Evolutionary conservation across 768 basidiomycete species (phyloP).

Genomic region (Paxillus involutus): DNA sequence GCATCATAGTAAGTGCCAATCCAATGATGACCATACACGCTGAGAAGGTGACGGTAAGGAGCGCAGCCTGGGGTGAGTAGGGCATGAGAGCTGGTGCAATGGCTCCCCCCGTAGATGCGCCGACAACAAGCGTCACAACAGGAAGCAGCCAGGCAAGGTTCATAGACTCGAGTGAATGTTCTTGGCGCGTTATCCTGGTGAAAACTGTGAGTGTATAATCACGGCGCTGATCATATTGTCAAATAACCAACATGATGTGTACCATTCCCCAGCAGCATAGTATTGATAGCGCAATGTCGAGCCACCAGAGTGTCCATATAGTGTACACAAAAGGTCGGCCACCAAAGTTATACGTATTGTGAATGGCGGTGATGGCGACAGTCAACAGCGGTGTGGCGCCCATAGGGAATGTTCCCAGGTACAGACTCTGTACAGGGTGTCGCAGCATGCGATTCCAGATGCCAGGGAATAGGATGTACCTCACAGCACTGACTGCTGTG

Average conservation of each 20-base stretch:
- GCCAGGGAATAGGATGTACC: conserved; percentile 55
- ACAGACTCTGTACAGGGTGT: conserved; percentile 53
- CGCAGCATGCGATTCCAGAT: conserved; percentile 48
- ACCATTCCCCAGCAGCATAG: conserved; percentile 61
- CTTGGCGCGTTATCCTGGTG: conserved; percentile 56
- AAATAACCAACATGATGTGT: conserved; percentile 59
- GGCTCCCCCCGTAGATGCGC: conserved; percentile 63
- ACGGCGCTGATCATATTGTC: conserved; percentile 21
- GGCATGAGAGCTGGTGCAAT: conserved; percentile 49
- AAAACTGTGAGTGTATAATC: not conserved
- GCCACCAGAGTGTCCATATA: conserved; percentile 72
- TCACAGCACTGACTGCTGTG: conserved; percentile 40
- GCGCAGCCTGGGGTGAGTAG: conserved; percentile 46
- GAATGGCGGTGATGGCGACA: conserved; percentile 45
- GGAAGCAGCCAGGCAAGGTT: conserved; percentile 74
- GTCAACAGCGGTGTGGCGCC: conserved; percentile 59
- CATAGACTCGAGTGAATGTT: conserved; percentile 55
- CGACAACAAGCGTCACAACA: conserved; percentile 71
- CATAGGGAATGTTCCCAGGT: conserved; percentile 54
- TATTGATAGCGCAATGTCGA: conserved; percentile 55
- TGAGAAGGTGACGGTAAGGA: conserved; percentile 53
- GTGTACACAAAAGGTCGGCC: conserved; percentile 52
- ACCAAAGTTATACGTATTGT: conserved; percentile 45
- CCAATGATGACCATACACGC: conserved; percentile 58
- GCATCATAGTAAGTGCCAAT: conserved; percentile 60